Conservation (phyloP, 2,329 filamentous ascomycete species). For the Ceratocystis lukuohia region DNA sequence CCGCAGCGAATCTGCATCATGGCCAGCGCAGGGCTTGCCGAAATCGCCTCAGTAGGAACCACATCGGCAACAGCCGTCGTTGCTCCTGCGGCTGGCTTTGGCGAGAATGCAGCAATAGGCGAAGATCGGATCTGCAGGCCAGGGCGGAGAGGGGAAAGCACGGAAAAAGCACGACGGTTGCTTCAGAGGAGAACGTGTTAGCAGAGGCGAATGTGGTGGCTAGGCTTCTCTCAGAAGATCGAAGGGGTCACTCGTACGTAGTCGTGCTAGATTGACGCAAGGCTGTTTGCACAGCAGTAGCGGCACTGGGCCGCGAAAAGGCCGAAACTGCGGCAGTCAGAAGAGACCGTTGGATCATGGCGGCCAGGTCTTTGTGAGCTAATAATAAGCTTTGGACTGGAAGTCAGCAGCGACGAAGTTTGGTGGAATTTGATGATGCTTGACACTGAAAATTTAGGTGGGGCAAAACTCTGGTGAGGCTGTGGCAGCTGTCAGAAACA, state of each 20-base stretch:
- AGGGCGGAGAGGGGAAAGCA: constrained; percentile 16
- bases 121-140: constrained; percentile 12
- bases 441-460: constrained; percentile 16
- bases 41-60: constrained; percentile 34
- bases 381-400: not conserved
- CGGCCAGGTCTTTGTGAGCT: not conserved
- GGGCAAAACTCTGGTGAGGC: constrained; percentile 1
- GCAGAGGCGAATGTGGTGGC: not conserved
- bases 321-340: constrained; percentile 10
- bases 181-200: not conserved
- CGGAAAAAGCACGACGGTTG: constrained; percentile 14
- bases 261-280: constrained; percentile 13
- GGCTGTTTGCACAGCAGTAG: constrained; percentile 2
- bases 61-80: constrained; percentile 29
- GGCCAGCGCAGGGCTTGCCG: constrained; percentile 40
- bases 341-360: constrained; percentile 15
- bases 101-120: constrained; percentile 15
- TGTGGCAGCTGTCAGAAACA: constrained; percentile 10
- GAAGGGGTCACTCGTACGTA: constrained; percentile 10
- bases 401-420: not conserved
- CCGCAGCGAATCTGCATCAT: constrained; percentile 42
- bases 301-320: constrained; percentile 5
- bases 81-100: constrained; percentile 4
- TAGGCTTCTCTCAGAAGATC: not conserved
- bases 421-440: not conserved